These are phyloP conservation scores for Moringa oleifera DNA, from an alignment of 345 rosid genomes.

Conservation along the genomic window DNA sequence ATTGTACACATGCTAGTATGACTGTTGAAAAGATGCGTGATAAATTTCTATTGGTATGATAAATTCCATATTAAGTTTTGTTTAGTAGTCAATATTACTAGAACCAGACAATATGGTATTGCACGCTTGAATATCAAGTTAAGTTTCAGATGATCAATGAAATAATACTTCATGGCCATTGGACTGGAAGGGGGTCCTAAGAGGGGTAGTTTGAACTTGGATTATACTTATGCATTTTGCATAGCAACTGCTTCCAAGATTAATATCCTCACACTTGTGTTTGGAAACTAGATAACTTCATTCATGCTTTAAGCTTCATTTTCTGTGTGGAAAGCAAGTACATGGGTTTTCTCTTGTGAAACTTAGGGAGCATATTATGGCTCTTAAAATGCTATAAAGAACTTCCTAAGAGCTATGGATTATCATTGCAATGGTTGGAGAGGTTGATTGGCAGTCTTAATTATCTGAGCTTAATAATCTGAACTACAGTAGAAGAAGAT, in stretches of 20 bases:
- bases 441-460: neutral
- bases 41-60: too few species aligned
- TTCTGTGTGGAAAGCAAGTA: neutral
- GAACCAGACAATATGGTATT: neutral
- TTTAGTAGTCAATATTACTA: neutral
- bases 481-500: too few species aligned
- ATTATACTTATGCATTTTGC: neutral
- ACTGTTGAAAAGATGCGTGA: too few species aligned
- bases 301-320: neutral
- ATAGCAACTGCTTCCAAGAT: neutral
- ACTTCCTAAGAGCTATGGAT: neutral
- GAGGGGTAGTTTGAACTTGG: neutral
- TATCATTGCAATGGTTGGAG: too few species aligned
- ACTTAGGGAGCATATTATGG: neutral
- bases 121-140: neutral
- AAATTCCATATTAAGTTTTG: too few species aligned
- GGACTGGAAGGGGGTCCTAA: neutral
- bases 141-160: neutral
- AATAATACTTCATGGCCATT: neutral
- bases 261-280: neutral
- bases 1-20: too few species aligned
- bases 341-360: neutral
- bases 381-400: neutral
- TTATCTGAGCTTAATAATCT: neutral
- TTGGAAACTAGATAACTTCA: neutral